These are phyloP conservation scores for Fusarium annulatum DNA, from an alignment of 2,329 filamentous ascomycete species.

Conservation along the genomic window DNA sequence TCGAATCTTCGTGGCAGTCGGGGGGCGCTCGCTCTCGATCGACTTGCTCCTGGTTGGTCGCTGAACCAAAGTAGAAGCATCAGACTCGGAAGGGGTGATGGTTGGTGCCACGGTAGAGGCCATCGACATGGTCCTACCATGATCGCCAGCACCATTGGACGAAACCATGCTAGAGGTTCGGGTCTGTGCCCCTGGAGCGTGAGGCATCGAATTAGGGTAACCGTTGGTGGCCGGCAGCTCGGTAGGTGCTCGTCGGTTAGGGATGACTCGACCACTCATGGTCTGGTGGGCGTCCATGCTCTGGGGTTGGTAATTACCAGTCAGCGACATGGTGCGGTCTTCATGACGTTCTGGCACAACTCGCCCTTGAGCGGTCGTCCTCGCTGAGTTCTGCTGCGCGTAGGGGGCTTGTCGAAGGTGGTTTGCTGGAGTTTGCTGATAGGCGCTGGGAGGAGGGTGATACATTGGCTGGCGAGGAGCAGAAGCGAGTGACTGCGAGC, in stretches of 20 bases:
- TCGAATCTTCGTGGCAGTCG: constrained; percentile 68
- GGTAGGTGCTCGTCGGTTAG: constrained; percentile 68
- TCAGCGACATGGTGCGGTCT: constrained; percentile 97
- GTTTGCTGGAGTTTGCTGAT: constrained; percentile 74
- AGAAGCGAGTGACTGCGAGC: constrained; percentile 92
- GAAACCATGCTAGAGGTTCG: constrained; percentile 72
- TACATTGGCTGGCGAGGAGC: constrained; percentile 79
- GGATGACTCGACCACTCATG: constrained; percentile 92
- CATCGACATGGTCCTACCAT: constrained; percentile 86
- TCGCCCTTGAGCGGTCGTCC: constrained; percentile 90
- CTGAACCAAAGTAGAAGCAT: constrained; percentile 62
- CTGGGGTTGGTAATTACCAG: constrained; percentile 73
- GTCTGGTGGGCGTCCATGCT: constrained; percentile 88
- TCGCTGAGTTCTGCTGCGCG: constrained; percentile 71
- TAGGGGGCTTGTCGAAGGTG: constrained; percentile 82
- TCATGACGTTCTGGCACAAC: constrained; percentile 91
- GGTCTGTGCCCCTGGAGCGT: constrained; percentile 65
- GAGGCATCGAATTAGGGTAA: constrained; percentile 52
- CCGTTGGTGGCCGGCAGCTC: constrained; percentile 55
- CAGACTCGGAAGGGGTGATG: constrained; percentile 70
- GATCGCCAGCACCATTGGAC: constrained; percentile 60
- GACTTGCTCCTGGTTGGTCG: constrained; percentile 68
- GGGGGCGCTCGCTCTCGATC: constrained; percentile 65
- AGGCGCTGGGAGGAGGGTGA: constrained; percentile 69
- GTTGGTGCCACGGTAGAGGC: constrained; percentile 83